Conservation (phyloP, 352 stramenopile species). For the Phytophthora nicotianae region DNA sequence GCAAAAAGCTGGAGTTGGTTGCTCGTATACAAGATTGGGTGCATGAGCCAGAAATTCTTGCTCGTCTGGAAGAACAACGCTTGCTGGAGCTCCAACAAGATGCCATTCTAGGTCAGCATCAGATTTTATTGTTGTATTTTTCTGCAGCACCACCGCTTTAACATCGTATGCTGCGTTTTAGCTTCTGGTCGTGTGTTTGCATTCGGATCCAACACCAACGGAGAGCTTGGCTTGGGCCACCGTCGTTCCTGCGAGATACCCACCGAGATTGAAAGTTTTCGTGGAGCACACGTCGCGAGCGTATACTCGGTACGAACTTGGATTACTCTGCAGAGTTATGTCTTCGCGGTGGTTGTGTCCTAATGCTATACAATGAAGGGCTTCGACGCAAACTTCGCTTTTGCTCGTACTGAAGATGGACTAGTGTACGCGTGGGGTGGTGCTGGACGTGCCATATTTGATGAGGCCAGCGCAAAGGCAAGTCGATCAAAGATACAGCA, state of each 20-base stretch:
- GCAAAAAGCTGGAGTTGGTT: constrained; percentile 69
- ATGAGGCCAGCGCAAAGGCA: constrained; percentile 11
- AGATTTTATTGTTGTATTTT: neutral
- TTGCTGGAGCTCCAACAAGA: constrained; percentile 46
- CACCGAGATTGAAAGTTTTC: constrained; percentile 66
- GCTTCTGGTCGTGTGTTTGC: constrained; percentile 68
- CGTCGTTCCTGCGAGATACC: constrained; percentile 36
- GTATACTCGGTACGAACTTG: constrained; percentile 51
- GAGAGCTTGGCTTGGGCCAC: constrained; percentile 68
- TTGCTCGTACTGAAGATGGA: constrained; percentile 80
- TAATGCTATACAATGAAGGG: constrained; percentile 35
- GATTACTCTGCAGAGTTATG: neutral
- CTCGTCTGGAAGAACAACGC: constrained; percentile 39
- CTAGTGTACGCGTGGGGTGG: constrained; percentile 92
- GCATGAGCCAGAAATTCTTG: constrained; percentile 54
- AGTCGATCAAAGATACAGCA: constrained; percentile 8
- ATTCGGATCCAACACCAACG: constrained; percentile 68
- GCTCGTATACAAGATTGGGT: constrained; percentile 79
- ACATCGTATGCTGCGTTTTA: constrained; percentile 9
- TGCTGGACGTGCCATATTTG: constrained; percentile 49
- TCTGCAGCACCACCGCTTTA: neutral
- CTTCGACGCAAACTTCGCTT: constrained; percentile 73
- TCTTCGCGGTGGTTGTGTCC: neutral
- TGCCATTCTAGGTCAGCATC: constrained; percentile 44
- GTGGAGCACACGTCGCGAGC: constrained; percentile 41